These are phyloP conservation scores for Jimgerdemannia lactiflua DNA, from an alignment of 192 early-diverging fungal species.

Conservation along the genomic window DNA sequence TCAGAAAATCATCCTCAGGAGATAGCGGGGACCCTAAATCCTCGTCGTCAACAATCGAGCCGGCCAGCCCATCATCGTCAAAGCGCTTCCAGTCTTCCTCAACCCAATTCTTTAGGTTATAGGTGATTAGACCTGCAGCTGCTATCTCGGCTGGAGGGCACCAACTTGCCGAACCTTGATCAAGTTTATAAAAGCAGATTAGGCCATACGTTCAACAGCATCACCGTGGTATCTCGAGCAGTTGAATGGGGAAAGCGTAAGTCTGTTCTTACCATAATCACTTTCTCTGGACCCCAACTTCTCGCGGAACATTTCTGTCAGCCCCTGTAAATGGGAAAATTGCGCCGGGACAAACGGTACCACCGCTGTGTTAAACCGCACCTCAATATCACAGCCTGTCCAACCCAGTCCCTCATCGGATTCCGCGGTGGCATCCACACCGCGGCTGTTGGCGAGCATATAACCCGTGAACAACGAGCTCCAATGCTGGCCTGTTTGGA, in stretches of 20 bases:
- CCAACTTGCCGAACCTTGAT: background rate
- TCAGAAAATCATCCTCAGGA: constrained; percentile 9
- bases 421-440: constrained; percentile 4
- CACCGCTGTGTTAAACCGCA: constrained; percentile 38
- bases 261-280: constrained; percentile 15
- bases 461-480: constrained; percentile 15
- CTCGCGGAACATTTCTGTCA: constrained; percentile 34
- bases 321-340: constrained; percentile 29
- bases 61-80: constrained; percentile 9
- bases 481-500: constrained; percentile 14
- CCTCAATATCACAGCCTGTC: constrained; percentile 10
- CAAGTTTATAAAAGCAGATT: background rate
- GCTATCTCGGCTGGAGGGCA: background rate
- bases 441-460: constrained; percentile 12
- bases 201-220: too few species aligned
- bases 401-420: background rate
- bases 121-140: constrained; percentile 42
- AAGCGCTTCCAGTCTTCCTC: constrained; percentile 54
- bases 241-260: too few species aligned
- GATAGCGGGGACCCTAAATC: background rate
- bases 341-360: constrained; percentile 25
- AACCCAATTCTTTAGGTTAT: constrained; percentile 49
- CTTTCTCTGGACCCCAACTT: constrained; percentile 29
- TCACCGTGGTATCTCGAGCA: too few species aligned
- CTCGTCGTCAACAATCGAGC: constrained; percentile 7